Conservation (phyloP, 2,329 filamentous ascomycete species). For the Penicillium sp. region DNA sequence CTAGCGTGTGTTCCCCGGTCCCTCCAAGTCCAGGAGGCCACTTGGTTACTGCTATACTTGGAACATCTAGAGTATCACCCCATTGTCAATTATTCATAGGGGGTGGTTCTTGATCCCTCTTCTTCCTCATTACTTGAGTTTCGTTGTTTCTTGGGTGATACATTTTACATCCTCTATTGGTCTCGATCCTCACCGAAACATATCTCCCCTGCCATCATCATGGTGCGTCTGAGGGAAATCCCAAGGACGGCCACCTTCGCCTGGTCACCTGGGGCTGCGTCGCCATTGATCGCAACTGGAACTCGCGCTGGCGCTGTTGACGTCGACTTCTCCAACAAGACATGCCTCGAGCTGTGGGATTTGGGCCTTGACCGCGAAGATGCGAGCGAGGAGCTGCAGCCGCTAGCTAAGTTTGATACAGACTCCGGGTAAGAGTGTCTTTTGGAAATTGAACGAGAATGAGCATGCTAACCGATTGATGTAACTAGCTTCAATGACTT, state of each 20-base stretch:
- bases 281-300: slow-evolving; percentile 80
- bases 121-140: slow-evolving; percentile 5
- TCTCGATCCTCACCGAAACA: slow-evolving; percentile 18
- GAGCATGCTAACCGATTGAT: slow-evolving; percentile 18
- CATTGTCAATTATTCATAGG: slow-evolving; percentile 24
- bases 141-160: slow-evolving; percentile 16
- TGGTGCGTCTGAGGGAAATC: slow-evolving; percentile 96
- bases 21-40: slow-evolving; percentile 34
- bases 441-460: not conserved
- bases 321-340: slow-evolving; percentile 95
- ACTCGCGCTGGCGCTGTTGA: slow-evolving; percentile 91
- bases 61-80: slow-evolving; percentile 23
- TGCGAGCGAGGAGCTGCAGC: slow-evolving; percentile 73
- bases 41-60: slow-evolving; percentile 29
- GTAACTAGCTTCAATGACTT: slow-evolving; percentile 80
- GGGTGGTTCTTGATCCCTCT: slow-evolving; percentile 21
- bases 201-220: slow-evolving; percentile 39
- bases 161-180: slow-evolving; percentile 10
- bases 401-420: slow-evolving; percentile 70
- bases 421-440: slow-evolving; percentile 65
- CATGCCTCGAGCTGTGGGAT: slow-evolving; percentile 93
- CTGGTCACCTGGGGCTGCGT: slow-evolving; percentile 75
- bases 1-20: slow-evolving; percentile 26
- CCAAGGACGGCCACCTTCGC: slow-evolving; percentile 93
- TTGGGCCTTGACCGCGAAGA: slow-evolving; percentile 68